Base-by-base conservation (phyloP, 1,284 basidiomycete genomes). In the Thecaphora thlaspeos region DNA sequence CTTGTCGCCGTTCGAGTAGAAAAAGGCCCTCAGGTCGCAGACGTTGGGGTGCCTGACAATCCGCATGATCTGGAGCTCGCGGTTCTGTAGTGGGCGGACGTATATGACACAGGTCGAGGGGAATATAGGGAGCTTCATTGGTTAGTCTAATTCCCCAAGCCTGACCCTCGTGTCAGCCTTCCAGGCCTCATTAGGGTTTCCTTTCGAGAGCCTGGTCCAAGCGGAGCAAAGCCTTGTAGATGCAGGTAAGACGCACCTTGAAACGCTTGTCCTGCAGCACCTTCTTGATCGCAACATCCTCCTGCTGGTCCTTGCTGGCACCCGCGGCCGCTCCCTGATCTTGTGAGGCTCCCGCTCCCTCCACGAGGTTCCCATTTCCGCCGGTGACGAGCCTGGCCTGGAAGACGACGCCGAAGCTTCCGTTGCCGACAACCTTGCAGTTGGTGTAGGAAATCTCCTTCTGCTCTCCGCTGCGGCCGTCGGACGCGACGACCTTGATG, bases 1-100 rank as follows among this genome's bases (percentile, higher is more conserved):
- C 90, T 97, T 97, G 82, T 98, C 95, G 53, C 94, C 94, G 76
- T 93, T 96, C 50, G 94, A 93, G 81, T 99, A 98, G 83, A 98
- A 99, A 82, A 95, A 99, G 2, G 93, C 92, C 73, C 90, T 89
- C 66, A 99, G 86, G 76, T 97, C 94, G 73, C 95, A 91, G 40
- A 98, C 94, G 78, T 98, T 98, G 48, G 95, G 95, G 82, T 98
- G 94, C 67, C 86, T 86, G 47, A 98, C 91, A 48, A 97, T 87
- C 75, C 93, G 86, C 94, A 99, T 99, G 80, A 99, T 98, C 82
- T 98, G 95, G 52, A 99, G 84, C 82, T 99, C 94, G 76, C 94
- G 94, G 82, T 98, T 98, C 94, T 96, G 78, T 65, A 12, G n/a
- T n/a, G n/a, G n/a, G n/a, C n/a, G n/a, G n/a, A n/a, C n/a, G n/a